Base-by-base conservation (phyloP, 768 basidiomycete species). In the Neoboletus brunneissimus region DNA sequence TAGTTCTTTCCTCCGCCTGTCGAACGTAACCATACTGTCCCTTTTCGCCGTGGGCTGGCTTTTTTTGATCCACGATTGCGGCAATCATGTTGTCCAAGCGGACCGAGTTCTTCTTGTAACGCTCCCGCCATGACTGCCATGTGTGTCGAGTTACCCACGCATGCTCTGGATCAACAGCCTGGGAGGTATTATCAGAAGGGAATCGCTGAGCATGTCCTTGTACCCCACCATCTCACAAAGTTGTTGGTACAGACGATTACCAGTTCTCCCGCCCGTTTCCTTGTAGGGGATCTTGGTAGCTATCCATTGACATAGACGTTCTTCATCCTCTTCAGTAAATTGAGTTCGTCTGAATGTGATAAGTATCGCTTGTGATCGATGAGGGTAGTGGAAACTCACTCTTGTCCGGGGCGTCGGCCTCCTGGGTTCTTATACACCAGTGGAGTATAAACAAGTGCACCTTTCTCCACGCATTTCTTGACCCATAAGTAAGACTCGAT, bases 91-190 rank as follows among this genome's bases (percentile, higher is more conserved):
- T 65, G 64, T 92, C 89, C 37, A 92, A 77, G 11, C 89, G 83
- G 8, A 73, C 66, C 0, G 88, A 75, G 57, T 93, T 87, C 72
- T 92, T 92, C 76, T 92, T 91, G 75, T 93, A 93, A 29, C 91
- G 79, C 66, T 93, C 90, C 27, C 91, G 82, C 90, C 90, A 93
- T 16, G 90, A 93, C 61, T 91, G 89, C 90, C 90, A 93, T 2
- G 89, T 91, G 67, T 93, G 90, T 16, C 89, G 84, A 25, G 76
- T 78, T 20, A 91, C 91, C 90, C 90, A 92, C 0, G 80, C 76
- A 63, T 83, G 91, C 59, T 89, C 88, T 2, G 88, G 85, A 58
- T 90, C 86, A 48, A 73, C 72, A 47, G 75, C 76, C 89, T 91
- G 60, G 10, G 18, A 41, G 27, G 23, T 29, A 35, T 62, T 29